Evolutionary conservation across 257 asterid species (phyloP), one percentile per base, ranked within the genome.

Genomic region (Haberlea rhodopensis): DNA sequence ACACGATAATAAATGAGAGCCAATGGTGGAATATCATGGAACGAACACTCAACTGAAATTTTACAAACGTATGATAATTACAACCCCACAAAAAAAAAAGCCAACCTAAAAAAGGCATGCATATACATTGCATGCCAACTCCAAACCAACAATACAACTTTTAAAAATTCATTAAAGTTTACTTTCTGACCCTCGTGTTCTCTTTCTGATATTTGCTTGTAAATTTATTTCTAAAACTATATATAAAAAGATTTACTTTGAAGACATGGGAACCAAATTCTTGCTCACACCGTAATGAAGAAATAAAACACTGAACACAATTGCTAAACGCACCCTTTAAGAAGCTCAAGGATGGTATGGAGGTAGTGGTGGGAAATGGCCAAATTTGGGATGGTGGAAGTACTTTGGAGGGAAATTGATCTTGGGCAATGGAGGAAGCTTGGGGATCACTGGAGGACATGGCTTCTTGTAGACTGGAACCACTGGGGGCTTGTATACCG

Each of bases 331-430:
- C 37, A 24, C 55, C 24, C 0, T 32, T n/a, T 5, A 6, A 26
- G 13, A 62, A 9, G n/a, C 27, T 55, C 19, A 45, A 45, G 57
- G 57, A 15, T 48, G 49, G 19, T 13, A 40, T 55, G 57, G 63
- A 13, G 84, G 71, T 13, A 71, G 8, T 8, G 81, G 78, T 24
- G 77, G 79, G 65, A 56, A 63, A 43, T 51, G 40, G 37, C 66
- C 66, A 22, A 62, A 3, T 54, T 34, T 63, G 3, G 83, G 86
- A 76, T 0, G 79, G 79, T 24, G 74, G 76, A 2, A 68, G 74
- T 5, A 70, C 73, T 51, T 71, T 63, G 2, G 18, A 43, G 67
- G 66, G 66, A 10, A 71, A 28, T 7, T 46, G 51, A 28, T 26
- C 32, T 62, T 56, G 0, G 63, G 69, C 0, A 70, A 71, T 1